Evolutionary conservation across 225 moss, liverwort and hornwort species (phyloP).

Genomic region (Sphagnum contortum): DNA sequence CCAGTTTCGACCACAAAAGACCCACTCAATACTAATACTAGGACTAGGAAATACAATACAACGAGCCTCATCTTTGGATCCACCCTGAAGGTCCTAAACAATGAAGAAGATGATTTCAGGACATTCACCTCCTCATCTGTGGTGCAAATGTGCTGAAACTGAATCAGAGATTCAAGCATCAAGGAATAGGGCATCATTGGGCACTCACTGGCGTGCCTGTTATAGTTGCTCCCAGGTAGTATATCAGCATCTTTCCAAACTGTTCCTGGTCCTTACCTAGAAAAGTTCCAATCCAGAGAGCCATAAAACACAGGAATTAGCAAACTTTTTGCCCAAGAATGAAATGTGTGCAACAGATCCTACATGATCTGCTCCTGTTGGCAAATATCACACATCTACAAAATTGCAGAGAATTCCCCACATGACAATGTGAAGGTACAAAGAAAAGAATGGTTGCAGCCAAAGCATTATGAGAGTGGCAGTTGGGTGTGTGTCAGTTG

Average conservation of each 20-base stretch:
- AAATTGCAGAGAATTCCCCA: not conserved
- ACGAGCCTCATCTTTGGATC: not conserved
- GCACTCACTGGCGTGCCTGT: conserved; percentile 37
- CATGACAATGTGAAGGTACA: too few relatives aligned
- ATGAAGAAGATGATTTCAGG: not conserved
- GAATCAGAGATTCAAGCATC: not conserved
- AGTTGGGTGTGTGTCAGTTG: too few relatives aligned
- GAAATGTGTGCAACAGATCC: too few relatives aligned
- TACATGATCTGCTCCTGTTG: too few relatives aligned
- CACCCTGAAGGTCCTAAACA: not conserved
- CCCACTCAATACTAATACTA: too few relatives aligned
- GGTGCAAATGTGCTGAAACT: not conserved
- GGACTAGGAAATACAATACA: not conserved
- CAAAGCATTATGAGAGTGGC: too few relatives aligned
- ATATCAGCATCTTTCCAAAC: conserved; percentile 27
- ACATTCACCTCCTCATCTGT: too few relatives aligned
- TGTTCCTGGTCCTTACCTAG: conserved; percentile 31
- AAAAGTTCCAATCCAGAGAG: too few relatives aligned
- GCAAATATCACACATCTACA: not conserved
- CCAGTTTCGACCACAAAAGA: not conserved
- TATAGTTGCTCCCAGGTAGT: conserved; percentile 32
- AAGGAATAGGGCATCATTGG: too few relatives aligned
- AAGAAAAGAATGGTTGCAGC: too few relatives aligned
- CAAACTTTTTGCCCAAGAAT: too few relatives aligned
- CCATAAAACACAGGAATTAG: not conserved